A percentile compares a stretch with the other conserved stretches of the same genome.
Evolutionary conservation across 2,329 filamentous ascomycete species (phyloP).

Genomic region (Alternaria sp.): DNA sequence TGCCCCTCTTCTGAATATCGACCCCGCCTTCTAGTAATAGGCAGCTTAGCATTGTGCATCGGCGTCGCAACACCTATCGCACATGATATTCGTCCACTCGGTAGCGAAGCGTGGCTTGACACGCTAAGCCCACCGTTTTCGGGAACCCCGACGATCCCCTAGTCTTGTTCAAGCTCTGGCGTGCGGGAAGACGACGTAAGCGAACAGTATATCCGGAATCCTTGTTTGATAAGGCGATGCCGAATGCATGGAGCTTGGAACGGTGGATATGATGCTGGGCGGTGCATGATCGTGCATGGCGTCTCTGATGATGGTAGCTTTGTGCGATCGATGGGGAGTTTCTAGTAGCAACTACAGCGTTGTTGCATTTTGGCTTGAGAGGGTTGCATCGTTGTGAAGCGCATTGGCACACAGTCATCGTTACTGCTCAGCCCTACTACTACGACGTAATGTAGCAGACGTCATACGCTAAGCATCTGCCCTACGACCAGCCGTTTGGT

Average conservation of each 20-base stretch:
- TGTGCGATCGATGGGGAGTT: background rate
- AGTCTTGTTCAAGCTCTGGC: background rate
- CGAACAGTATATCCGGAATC: background rate
- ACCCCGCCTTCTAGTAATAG: background rate
- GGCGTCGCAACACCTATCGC: background rate
- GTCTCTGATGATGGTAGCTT: background rate
- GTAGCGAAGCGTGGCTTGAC: slow-evolving; percentile 2
- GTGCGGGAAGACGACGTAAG: background rate
- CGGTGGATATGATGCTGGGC: background rate
- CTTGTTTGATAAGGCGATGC: slow-evolving; percentile 10
- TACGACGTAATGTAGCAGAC: background rate
- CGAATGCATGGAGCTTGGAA: slow-evolving; percentile 1
- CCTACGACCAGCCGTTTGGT: background rate
- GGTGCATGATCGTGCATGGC: background rate
- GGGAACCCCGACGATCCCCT: slow-evolving; percentile 7
- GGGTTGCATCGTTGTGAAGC: background rate
- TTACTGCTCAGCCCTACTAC: slow-evolving; percentile 1
- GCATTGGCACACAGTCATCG: background rate
- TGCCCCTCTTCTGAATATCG: background rate
- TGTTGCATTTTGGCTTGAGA: background rate
- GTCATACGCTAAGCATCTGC: background rate
- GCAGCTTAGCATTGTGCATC: background rate
- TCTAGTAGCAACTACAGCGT: background rate
- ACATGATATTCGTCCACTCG: background rate
- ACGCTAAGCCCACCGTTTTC: slow-evolving; percentile 2